phyloP scores from a whole-genome alignment of 2,329 filamentous ascomycete genomes.

The Whalleya microplaca region DNA sequence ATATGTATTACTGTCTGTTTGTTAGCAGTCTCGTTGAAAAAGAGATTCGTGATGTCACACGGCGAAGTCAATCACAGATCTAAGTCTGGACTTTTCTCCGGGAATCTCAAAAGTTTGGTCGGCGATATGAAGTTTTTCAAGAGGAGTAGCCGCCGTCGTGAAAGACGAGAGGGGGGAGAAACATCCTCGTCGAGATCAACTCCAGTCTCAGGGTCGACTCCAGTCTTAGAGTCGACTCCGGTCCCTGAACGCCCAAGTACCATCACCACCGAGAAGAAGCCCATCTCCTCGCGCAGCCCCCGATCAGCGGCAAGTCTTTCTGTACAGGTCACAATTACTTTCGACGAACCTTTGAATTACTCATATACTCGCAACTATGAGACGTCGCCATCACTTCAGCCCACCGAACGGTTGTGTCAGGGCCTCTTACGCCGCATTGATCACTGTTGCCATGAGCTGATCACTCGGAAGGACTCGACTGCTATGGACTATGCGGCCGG shows the following conservation, averaged over 20 bases:
- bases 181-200: slow-evolving; percentile 2
- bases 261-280: slow-evolving; percentile 14
- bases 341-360: slow-evolving; percentile 48
- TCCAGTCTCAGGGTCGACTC: too few relatives aligned
- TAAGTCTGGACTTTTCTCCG: slow-evolving; percentile 27
- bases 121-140: slow-evolving; percentile 32
- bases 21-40: slow-evolving; percentile 8
- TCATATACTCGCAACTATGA: slow-evolving; percentile 51
- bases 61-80: slow-evolving; percentile 15
- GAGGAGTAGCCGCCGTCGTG: slow-evolving; percentile 24
- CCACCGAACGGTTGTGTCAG: slow-evolving; percentile 51
- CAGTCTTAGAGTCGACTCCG: slow-evolving; percentile 3
- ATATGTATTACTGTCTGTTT: slow-evolving; percentile 15
- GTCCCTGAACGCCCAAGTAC: neutral
- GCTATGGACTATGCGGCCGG: slow-evolving; percentile 47
- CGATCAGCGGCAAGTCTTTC: slow-evolving; percentile 37
- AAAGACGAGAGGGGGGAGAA: slow-evolving; percentile 20
- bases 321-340: slow-evolving; percentile 50
- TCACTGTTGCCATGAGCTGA: slow-evolving; percentile 56
- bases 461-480: slow-evolving; percentile 54
- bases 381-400: slow-evolving; percentile 48
- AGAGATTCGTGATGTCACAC: slow-evolving; percentile 20
- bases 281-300: slow-evolving; percentile 20
- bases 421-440: slow-evolving; percentile 54
- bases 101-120: slow-evolving; percentile 33